Evolutionary conservation across 495 filamentous ascomycete species (phyloP).

Genomic region (Bryoglossum gracile): DNA sequence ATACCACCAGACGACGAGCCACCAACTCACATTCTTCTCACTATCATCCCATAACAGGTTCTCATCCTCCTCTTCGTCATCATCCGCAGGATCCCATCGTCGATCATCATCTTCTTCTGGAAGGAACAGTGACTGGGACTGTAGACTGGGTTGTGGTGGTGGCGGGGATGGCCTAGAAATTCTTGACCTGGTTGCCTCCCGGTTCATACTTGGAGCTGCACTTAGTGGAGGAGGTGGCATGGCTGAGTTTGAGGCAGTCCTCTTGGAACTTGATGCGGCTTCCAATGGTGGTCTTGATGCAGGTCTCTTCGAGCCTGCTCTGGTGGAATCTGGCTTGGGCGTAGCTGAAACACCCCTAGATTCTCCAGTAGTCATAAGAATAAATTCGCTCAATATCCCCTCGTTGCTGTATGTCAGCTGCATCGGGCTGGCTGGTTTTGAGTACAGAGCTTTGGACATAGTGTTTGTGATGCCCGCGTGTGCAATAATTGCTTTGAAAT

Average conservation of each 20-base stretch:
- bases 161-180: conserved; percentile 33
- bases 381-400: conserved; percentile 78
- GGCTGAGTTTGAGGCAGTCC: conserved; percentile 2
- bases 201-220: conserved; percentile 9
- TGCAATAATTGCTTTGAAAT: conserved; percentile 82
- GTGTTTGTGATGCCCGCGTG: conserved; percentile 75
- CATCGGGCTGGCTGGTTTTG: conserved; percentile 71
- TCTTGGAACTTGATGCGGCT: conserved; percentile 20
- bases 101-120: conserved; percentile 64
- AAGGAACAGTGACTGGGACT: conserved; percentile 72
- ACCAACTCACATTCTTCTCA: conserved; percentile 40
- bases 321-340: conserved; percentile 29
- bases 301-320: conserved; percentile 18
- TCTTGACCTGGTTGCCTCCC: conserved; percentile 8
- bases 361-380: conserved; percentile 91
- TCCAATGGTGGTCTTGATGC: conserved; percentile 22
- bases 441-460: conserved; percentile 69
- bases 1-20: conserved; percentile 9
- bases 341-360: conserved; percentile 32
- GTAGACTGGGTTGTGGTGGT: conserved; percentile 53
- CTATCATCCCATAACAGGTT: conserved; percentile 78
- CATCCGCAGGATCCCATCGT: conserved; percentile 74
- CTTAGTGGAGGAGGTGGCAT: conserved; percentile 22
- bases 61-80: conserved; percentile 56
- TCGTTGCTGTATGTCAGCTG: conserved; percentile 70